phyloP scores from a whole-genome alignment of 441 rosid genomes.

The Jatropha podagrica region DNA sequence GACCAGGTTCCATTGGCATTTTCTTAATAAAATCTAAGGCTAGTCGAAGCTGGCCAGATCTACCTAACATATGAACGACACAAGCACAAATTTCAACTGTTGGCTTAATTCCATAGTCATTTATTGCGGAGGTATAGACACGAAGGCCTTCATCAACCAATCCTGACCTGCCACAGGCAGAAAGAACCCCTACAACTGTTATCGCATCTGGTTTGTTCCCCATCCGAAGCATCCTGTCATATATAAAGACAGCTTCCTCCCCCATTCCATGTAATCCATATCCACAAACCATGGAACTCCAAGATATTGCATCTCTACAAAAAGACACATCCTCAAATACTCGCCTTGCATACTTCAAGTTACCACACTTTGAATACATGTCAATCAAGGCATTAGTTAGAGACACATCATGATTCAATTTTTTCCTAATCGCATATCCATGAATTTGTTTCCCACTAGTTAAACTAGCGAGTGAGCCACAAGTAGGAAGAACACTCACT shows the following conservation, averaged over 20 bases:
- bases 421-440: slow-evolving; percentile 52
- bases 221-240: slow-evolving; percentile 46
- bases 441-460: slow-evolving; percentile 57
- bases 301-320: slow-evolving; percentile 53
- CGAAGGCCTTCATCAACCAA: slow-evolving; percentile 54
- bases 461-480: slow-evolving; percentile 45
- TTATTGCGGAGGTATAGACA: slow-evolving; percentile 38
- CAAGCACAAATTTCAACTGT: slow-evolving; percentile 64
- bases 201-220: slow-evolving; percentile 54
- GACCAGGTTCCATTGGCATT: slow-evolving; percentile 59
- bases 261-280: slow-evolving; percentile 74
- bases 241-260: slow-evolving; percentile 51
- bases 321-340: slow-evolving; percentile 40
- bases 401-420: slow-evolving; percentile 34
- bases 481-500: slow-evolving; percentile 59
- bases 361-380: slow-evolving; percentile 65
- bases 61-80: slow-evolving; percentile 59
- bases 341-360: slow-evolving; percentile 48
- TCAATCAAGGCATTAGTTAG: slow-evolving; percentile 62
- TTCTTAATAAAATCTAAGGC: slow-evolving; percentile 52
- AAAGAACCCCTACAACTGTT: slow-evolving; percentile 54
- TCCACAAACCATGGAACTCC: slow-evolving; percentile 72
- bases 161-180: slow-evolving; percentile 63
- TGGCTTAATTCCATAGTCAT: slow-evolving; percentile 46
- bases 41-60: slow-evolving; percentile 50